Evolutionary conservation across 2,329 filamentous ascomycete genomes (phyloP).

Genomic region (Microcyclosporella mali): DNA sequence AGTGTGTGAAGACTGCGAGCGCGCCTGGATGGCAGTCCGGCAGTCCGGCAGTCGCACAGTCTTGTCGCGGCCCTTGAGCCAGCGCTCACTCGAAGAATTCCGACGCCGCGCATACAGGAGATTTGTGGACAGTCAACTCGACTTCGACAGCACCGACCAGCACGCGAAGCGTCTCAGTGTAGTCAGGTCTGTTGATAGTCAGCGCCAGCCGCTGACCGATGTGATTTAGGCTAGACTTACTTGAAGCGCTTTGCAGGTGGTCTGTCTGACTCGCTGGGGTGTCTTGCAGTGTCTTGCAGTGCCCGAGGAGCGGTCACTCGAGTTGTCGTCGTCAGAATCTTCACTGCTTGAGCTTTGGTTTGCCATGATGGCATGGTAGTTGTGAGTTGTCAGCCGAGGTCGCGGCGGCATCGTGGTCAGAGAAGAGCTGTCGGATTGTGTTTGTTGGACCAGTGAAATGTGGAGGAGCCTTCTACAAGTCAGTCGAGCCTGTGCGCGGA

Average conservation of each 20-base stretch:
- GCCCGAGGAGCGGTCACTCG: too few relatives aligned
- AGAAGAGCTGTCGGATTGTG: too few relatives aligned
- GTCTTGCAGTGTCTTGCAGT: too few relatives aligned
- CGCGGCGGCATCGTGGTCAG: too few relatives aligned
- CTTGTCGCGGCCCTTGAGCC: conserved; percentile 5
- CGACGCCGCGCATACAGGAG: conserved; percentile 4
- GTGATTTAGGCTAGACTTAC: not conserved
- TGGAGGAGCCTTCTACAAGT: too few relatives aligned
- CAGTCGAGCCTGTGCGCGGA: too few relatives aligned
- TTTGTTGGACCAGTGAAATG: too few relatives aligned
- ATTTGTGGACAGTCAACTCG: conserved; percentile 6
- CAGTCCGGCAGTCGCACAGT: conserved; percentile 11
- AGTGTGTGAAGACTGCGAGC: conserved; percentile 8
- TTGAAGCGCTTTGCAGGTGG: not conserved
- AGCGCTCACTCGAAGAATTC: conserved; percentile 6
- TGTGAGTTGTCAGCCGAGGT: too few relatives aligned
- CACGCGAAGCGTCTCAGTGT: conserved; percentile 1
- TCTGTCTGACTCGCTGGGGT: too few relatives aligned
- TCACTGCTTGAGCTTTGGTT: too few relatives aligned
- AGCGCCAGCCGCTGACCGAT: not conserved
- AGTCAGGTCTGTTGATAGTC: not conserved
- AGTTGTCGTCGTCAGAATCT: too few relatives aligned
- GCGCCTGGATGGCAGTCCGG: conserved; percentile 1
- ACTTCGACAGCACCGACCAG: conserved; percentile 2
- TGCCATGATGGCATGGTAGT: too few relatives aligned